Evolutionary conservation across 495 filamentous ascomycete species (phyloP).

Genomic region (Sordaria brevicollis): DNA sequence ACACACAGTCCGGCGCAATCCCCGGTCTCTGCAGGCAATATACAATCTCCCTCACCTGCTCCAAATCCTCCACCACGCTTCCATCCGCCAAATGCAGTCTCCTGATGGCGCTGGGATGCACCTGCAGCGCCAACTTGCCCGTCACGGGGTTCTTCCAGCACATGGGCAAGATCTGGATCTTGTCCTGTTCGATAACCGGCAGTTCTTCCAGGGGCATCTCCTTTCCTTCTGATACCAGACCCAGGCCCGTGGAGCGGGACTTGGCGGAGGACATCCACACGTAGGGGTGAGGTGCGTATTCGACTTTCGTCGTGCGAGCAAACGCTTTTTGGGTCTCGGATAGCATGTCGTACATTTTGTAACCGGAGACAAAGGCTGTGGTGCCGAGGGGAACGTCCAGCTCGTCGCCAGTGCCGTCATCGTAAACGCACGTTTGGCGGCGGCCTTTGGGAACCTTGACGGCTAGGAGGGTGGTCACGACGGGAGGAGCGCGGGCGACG

Average conservation of each 20-base stretch:
- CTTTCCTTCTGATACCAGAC: slow-evolving; percentile 49
- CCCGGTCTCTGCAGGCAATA: slow-evolving; percentile 60
- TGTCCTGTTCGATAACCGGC: slow-evolving; percentile 49
- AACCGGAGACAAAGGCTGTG: slow-evolving; percentile 62
- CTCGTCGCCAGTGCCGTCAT: slow-evolving; percentile 59
- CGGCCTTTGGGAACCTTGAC: slow-evolving; percentile 55
- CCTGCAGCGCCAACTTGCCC: slow-evolving; percentile 54
- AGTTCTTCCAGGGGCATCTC: slow-evolving; percentile 48
- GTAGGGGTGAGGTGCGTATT: slow-evolving; percentile 69
- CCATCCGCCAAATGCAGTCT: slow-evolving; percentile 54
- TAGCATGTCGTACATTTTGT: slow-evolving; percentile 53
- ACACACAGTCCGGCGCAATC: slow-evolving; percentile 56
- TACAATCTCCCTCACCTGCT: slow-evolving; percentile 53
- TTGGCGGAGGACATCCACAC: slow-evolving; percentile 63
- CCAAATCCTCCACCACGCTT: slow-evolving; percentile 52
- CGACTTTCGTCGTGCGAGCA: slow-evolving; percentile 49
- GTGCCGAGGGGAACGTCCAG: slow-evolving; percentile 60
- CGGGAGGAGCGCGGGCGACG: slow-evolving; percentile 46
- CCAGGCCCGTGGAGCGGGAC: slow-evolving; percentile 55
- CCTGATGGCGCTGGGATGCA: slow-evolving; percentile 58
- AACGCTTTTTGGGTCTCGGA: slow-evolving; percentile 56
- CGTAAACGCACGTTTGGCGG: slow-evolving; percentile 55
- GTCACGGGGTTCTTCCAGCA: slow-evolving; percentile 64
- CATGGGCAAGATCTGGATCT: slow-evolving; percentile 61
- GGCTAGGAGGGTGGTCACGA: slow-evolving; percentile 59